Evolutionary conservation across 129 eudicot genomes (phyloP).

Genomic region (Rutidosis leptorrhynchoides): DNA sequence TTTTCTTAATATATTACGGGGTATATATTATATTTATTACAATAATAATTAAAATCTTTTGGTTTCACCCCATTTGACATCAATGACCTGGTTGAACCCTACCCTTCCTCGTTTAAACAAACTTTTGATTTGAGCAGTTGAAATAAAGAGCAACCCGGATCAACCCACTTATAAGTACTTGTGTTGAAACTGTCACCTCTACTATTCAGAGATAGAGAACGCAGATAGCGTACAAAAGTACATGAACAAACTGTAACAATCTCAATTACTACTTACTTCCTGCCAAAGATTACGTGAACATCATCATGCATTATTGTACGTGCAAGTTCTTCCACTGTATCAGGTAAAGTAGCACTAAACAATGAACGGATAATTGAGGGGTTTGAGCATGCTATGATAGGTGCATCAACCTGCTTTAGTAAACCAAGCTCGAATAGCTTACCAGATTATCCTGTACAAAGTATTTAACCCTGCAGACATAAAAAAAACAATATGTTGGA

Average conservation of each 20-base stretch:
- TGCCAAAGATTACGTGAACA: constrained; percentile 81
- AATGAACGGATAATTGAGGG: constrained; percentile 83
- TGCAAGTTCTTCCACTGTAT: constrained; percentile 96
- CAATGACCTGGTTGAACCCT: not conserved
- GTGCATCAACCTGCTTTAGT: constrained; percentile 74
- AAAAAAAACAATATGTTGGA: constrained; percentile 18
- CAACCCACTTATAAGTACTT: not conserved
- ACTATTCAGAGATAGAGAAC: not conserved
- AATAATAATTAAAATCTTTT: not conserved
- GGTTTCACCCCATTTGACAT: not conserved
- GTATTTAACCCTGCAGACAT: constrained; percentile 78
- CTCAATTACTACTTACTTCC: constrained; percentile 55
- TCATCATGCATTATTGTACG: constrained; percentile 99
- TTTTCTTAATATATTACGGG: too few species aligned
- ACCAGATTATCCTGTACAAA: constrained; percentile 93
- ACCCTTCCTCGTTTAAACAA: not conserved
- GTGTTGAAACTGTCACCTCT: not conserved
- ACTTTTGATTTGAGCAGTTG: not conserved
- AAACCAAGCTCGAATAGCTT: constrained; percentile 89
- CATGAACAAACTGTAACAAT: not conserved
- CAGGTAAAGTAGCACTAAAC: constrained; percentile 98
- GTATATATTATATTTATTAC: too few species aligned
- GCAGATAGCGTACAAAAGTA: not conserved
- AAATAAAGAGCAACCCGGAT: not conserved
- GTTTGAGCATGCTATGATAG: constrained; percentile 94